Evolutionary conservation across 768 basidiomycete genomes (phyloP).

Genomic region (Tricholoma flavovirens): DNA sequence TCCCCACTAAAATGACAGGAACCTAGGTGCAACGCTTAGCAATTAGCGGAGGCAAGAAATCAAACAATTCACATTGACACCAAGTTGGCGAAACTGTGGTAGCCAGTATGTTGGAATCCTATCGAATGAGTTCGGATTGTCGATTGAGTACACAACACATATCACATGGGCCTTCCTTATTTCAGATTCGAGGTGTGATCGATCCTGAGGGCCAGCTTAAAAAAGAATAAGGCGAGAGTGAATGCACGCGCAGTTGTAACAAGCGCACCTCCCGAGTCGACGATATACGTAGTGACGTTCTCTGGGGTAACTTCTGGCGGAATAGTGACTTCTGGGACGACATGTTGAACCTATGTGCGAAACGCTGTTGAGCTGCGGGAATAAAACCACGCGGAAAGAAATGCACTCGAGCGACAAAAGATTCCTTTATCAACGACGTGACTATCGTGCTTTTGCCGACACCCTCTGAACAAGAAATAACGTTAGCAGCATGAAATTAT

Average conservation of each 20-base stretch:
- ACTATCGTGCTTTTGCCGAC: constrained; percentile 98
- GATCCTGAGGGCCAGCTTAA: constrained; percentile 80
- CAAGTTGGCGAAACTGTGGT: constrained; percentile 88
- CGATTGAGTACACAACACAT: constrained; percentile 94
- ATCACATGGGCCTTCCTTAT: constrained; percentile 98
- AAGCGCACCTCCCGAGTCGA: constrained; percentile 90
- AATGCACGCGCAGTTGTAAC: background rate
- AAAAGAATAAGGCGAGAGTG: constrained; percentile 7
- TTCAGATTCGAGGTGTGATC: constrained; percentile 86
- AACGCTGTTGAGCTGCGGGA: constrained; percentile 3
- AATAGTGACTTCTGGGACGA: constrained; percentile 96
- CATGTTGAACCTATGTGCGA: constrained; percentile 72
- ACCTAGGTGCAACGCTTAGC: constrained; percentile 45
- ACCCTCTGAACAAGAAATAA: constrained; percentile 54
- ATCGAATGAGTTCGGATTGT: constrained; percentile 94
- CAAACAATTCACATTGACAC: constrained; percentile 73
- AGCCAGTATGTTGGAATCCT: constrained; percentile 98
- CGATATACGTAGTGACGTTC: constrained; percentile 96
- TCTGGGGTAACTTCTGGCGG: constrained; percentile 96
- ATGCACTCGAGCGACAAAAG: constrained; percentile 80
- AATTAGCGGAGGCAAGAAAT: background rate
- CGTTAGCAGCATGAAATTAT: constrained; percentile 9
- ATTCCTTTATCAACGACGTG: constrained; percentile 94
- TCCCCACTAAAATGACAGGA: constrained; percentile 94
- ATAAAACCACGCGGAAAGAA: constrained; percentile 1